phyloP scores from a whole-genome alignment of 2,329 filamentous ascomycete species.

The Talaromyces sp. region DNA sequence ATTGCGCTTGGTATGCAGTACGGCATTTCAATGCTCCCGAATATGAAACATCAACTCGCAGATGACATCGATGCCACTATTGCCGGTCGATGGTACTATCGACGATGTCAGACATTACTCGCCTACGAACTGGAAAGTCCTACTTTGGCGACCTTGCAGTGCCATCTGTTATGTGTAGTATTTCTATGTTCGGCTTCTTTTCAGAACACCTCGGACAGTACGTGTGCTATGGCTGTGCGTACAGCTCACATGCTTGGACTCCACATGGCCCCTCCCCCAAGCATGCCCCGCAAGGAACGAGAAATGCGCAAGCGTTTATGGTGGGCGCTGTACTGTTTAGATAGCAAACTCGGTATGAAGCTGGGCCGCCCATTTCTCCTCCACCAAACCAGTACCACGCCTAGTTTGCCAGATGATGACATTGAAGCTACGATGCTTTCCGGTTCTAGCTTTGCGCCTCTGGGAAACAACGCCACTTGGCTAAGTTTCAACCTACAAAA shows the following conservation, averaged over 20 bases:
- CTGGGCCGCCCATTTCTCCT: conserved; percentile 46
- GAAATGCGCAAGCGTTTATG: conserved; percentile 52
- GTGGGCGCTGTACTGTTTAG: conserved; percentile 52
- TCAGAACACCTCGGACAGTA: conserved; percentile 48
- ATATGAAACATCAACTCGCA: conserved; percentile 14
- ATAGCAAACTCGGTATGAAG: conserved; percentile 48
- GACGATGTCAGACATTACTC: conserved; percentile 46
- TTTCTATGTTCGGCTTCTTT: conserved; percentile 51
- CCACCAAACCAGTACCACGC: conserved; percentile 33
- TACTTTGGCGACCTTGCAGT: conserved; percentile 48
- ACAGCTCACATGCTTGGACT: conserved; percentile 49
- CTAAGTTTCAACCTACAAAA: conserved; percentile 37
- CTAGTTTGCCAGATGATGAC: conserved; percentile 38
- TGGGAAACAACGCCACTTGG: conserved; percentile 38
- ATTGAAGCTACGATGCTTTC: conserved; percentile 28
- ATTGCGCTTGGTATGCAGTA: conserved; percentile 53
- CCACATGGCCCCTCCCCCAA: conserved; percentile 44
- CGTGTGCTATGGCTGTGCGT: conserved; percentile 42
- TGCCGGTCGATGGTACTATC: conserved; percentile 48
- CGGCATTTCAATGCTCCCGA: conserved; percentile 25
- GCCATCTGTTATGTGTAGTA: conserved; percentile 43
- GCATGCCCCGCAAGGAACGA: conserved; percentile 32
- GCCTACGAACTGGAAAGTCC: conserved; percentile 49
- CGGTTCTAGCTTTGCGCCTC: conserved; percentile 32
- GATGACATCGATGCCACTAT: conserved; percentile 38